Conservation (phyloP, 495 filamentous ascomycete species). For the Aspergillus heteromorphus region DNA sequence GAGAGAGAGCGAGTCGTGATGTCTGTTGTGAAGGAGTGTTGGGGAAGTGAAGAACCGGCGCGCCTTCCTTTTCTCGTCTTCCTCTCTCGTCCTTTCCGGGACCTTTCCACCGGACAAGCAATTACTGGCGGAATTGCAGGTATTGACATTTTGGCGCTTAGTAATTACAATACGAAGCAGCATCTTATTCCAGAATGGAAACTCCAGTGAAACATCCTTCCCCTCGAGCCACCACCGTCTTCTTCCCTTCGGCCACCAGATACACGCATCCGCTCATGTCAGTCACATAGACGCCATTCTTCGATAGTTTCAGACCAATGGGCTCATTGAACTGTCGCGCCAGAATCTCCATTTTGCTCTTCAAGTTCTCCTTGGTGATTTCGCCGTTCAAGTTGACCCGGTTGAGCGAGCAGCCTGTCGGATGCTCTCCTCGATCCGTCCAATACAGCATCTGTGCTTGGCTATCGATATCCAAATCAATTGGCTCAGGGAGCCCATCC, state of each 20-base stretch:
- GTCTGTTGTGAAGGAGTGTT: too few relatives aligned
- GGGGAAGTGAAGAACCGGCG: too few relatives aligned
- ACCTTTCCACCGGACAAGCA: too few relatives aligned
- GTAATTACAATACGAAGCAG: neutral
- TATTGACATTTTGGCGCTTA: neutral
- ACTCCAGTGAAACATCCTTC: slow-evolving; percentile 27
- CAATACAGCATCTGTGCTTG: slow-evolving; percentile 40
- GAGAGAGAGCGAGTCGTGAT: too few relatives aligned
- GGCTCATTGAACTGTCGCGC: slow-evolving; percentile 42
- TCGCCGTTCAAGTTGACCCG: slow-evolving; percentile 18
- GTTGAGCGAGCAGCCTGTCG: slow-evolving; percentile 25
- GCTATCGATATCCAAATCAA: slow-evolving; percentile 48
- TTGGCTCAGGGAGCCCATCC: slow-evolving; percentile 45
- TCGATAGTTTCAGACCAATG: slow-evolving; percentile 41
- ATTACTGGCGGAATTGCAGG: too few relatives aligned
- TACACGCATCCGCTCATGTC: slow-evolving; percentile 45
- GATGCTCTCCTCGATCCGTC: slow-evolving; percentile 51
- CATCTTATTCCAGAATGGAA: neutral
- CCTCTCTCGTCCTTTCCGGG: neutral
- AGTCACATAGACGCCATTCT: slow-evolving; percentile 36
- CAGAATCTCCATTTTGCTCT: slow-evolving; percentile 25
- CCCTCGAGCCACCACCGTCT: slow-evolving; percentile 26
- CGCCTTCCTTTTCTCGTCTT: too few relatives aligned
- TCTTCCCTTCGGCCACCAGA: slow-evolving; percentile 38
- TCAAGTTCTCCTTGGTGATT: neutral